Evolutionary conservation across 352 stramenopile genomes (phyloP), one percentile per base, ranked within the genome.

Genomic region (Phytophthora litchii): DNA sequence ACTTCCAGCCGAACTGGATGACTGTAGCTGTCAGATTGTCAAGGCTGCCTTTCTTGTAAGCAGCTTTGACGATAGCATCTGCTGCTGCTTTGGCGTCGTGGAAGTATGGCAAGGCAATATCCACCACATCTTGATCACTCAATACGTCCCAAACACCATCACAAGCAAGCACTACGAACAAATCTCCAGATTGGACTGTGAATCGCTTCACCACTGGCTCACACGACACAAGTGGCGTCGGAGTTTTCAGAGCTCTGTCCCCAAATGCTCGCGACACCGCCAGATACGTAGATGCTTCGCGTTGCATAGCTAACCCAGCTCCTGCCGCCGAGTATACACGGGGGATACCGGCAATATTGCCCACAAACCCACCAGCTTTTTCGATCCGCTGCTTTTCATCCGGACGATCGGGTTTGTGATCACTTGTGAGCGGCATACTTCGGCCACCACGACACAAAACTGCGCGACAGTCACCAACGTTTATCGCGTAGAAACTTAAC

Each of bases 91-190:
- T 78, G 8, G 75, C 44, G 25, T 82, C 65, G 9, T 65, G 29
- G 23, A 78, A 76, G 29, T 81, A 65, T 31, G 48, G 27, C 23
- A 83, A 54, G 1, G 58, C 80, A 13, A 89, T 80, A 37, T 72
- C 62, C 20, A 87, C 72, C 0, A 59, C 82, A 12, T 89, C 74
- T 51, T 91, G 71, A 17, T 81, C 81, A 36, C 63, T 86, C 56
- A 91, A 41, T 0, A 83, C 76, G 60, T 88, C 72, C 80, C 74
- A 90, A 16, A 89, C 52, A 19, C 82, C 76, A 56, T 90, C 80
- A n/a, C 67, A 86, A 4, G 78, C 76, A 27, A 90, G 23, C 13
- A 91, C 50, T 10, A 91, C 34, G 47, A 89, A 86, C 16, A 78
- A 36, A 60, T 89, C 82, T 4, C 80, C 67, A 1, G 54, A 6